Evolutionary conservation across 805 yeast species (phyloP).

Genomic region (Ogataea ramenticola): DNA sequence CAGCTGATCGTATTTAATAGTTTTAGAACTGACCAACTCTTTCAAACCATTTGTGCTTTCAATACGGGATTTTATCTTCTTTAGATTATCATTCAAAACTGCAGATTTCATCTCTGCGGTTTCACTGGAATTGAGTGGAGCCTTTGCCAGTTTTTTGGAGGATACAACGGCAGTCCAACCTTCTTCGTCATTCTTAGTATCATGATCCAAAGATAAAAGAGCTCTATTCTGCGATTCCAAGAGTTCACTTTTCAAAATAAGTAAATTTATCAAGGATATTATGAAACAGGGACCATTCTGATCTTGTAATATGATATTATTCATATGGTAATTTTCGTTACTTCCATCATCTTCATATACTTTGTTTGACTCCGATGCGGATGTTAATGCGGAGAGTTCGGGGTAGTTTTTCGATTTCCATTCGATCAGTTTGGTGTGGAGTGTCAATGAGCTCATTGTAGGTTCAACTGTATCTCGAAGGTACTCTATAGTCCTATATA

Average conservation of each 20-base stretch:
- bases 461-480: too few relatives aligned
- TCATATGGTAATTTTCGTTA: constrained; percentile 19
- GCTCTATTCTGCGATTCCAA: not conserved
- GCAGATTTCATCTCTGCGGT: too few relatives aligned
- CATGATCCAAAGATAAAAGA: not conserved
- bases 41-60: constrained; percentile 7
- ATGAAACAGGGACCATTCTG: constrained; percentile 86
- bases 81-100: not conserved
- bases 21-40: constrained; percentile 12
- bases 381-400: too few relatives aligned
- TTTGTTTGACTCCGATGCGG: too few relatives aligned
- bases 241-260: constrained; percentile 44
- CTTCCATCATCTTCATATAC: not conserved
- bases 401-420: not conserved
- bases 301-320: constrained; percentile 68
- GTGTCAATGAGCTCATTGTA: not conserved
- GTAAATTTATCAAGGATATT: constrained; percentile 66
- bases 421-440: not conserved
- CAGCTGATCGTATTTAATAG: constrained; percentile 31
- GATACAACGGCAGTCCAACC: constrained; percentile 18
- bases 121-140: too few relatives aligned
- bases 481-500: too few relatives aligned
- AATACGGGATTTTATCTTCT: not conserved
- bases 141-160: not conserved
- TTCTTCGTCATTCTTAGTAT: constrained; percentile 3